These are phyloP conservation scores for Evansstolkia leycettana DNA, from an alignment of 495 filamentous ascomycete species.

Conservation along the genomic window DNA sequence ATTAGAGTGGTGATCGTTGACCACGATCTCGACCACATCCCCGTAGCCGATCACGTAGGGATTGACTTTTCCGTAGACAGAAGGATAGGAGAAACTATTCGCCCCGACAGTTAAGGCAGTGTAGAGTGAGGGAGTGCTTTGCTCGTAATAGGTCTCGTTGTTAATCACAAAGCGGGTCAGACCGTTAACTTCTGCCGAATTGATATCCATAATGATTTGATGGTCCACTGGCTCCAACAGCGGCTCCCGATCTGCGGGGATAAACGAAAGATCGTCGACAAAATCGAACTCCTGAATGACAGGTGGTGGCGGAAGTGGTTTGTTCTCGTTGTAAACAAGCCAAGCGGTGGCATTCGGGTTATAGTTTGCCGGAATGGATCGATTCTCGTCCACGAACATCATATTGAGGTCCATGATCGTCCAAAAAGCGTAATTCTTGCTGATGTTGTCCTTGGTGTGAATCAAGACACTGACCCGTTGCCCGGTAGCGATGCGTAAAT, in stretches of 20 bases:
- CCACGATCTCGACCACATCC: slow-evolving; percentile 47
- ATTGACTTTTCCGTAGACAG: too few relatives aligned
- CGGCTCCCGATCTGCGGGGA: slow-evolving; percentile 53
- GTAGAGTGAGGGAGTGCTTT: too few relatives aligned
- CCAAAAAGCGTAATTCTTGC: slow-evolving; percentile 44
- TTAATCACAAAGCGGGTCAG: too few relatives aligned
- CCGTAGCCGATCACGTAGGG: too few relatives aligned
- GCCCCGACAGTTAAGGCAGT: too few relatives aligned
- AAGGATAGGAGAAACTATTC: too few relatives aligned
- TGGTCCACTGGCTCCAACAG: slow-evolving; percentile 20
- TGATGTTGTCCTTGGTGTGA: slow-evolving; percentile 38
- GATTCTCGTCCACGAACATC: slow-evolving; percentile 34
- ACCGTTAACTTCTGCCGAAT: too few relatives aligned
- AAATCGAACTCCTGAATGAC: too few relatives aligned
- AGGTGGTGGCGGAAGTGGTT: too few relatives aligned
- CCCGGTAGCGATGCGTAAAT: slow-evolving; percentile 52
- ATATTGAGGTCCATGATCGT: slow-evolving; percentile 33
- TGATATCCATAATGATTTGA: slow-evolving; percentile 25
- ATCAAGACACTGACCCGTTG: slow-evolving; percentile 60
- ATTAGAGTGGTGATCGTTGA: slow-evolving; percentile 51
- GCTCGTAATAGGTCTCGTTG: too few relatives aligned
- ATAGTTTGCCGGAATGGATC: slow-evolving; percentile 15
- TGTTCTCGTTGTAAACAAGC: too few relatives aligned
- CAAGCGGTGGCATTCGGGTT: slow-evolving; percentile 74
- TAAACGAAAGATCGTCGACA: slow-evolving; percentile 62